Conservation (phyloP, 495 filamentous ascomycete species). For the Sphaerosporella brunnea region DNA sequence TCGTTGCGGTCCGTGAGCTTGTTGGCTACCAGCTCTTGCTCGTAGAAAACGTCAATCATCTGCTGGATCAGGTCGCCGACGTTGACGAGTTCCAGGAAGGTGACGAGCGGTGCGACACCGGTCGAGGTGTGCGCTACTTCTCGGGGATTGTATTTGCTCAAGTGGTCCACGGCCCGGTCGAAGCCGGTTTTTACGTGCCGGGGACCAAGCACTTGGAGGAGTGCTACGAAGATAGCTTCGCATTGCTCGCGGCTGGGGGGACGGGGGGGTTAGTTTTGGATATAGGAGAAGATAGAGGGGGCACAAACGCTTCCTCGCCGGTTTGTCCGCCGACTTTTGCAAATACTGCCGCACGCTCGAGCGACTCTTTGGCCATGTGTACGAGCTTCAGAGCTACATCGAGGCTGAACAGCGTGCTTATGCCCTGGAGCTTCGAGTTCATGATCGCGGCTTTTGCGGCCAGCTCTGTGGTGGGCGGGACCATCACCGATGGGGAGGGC, state of each 20-base stretch:
- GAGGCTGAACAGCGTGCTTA: conserved; percentile 85
- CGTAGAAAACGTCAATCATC: conserved; percentile 98
- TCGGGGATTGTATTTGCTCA: conserved; percentile 79
- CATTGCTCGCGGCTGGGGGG: conserved; percentile 49
- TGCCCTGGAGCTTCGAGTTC: conserved; percentile 83
- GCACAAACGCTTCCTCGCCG: conserved; percentile 53
- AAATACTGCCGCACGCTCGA: conserved; percentile 74
- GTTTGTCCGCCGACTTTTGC: conserved; percentile 58
- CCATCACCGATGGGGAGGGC: conserved; percentile 5
- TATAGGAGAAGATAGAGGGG: background rate
- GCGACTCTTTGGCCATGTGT: conserved; percentile 71
- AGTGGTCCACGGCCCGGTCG: conserved; percentile 74
- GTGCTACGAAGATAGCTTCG: conserved; percentile 65
- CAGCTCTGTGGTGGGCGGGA: conserved; percentile 60
- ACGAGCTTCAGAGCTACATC: conserved; percentile 82
- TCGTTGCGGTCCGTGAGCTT: conserved; percentile 83
- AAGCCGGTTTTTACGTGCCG: conserved; percentile 86
- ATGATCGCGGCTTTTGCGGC: conserved; percentile 94
- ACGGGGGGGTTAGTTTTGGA: conserved; percentile 4
- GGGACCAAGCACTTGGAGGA: conserved; percentile 66
- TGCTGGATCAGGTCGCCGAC: conserved; percentile 96
- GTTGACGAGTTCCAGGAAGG: conserved; percentile 93
- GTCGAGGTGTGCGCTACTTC: conserved; percentile 56
- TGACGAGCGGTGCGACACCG: conserved; percentile 81
- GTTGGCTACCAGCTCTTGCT: conserved; percentile 69